Base-by-base conservation (phyloP, 805 yeast species). In the Candida boidinii region DNA sequence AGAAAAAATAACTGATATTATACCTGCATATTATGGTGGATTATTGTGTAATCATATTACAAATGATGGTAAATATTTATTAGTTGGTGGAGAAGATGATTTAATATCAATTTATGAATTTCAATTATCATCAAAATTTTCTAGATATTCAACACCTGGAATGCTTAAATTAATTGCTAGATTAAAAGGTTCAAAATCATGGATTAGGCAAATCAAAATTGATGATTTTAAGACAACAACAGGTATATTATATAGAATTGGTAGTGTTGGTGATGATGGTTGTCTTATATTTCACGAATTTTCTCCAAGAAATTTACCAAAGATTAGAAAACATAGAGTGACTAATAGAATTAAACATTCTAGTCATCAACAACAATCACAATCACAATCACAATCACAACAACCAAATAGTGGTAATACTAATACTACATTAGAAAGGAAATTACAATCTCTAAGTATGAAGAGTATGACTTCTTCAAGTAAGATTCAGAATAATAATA, bases 11-110 rank as follows among this genome's bases (percentile, higher is more conserved):
- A 45, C 72, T 1, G 88, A 79, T 43, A 58, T 78, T 1, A 52
- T 73, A 22, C 74, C 83, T 4, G 68, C 79, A 23, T 78, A 76
- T 45, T 82, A 76, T 49, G 83, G 79, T 23, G 85, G 86, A 0
- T 55, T 79, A 9, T 53, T 69, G 20, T 66, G 73, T 41, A 49
- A 70, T 15, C 60, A 56, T 28, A 64, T 71, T 35, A 67, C 76
- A 0, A 56, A 58, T 3, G 78, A 73, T 43, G 67, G 62, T 23
- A 64, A 60, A 38, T 72, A 66, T 39, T 48, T 73, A 16, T 24
- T 58, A 10, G 52, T 64, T n/a, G 83, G 76, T 3, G 76, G 77
- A 4, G 70, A 68, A 42, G 78, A 73, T 46, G 79, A 73, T 39
- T 44, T 62, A 34, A 62, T 72, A 8, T 48, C 66, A 10, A 47